Evolutionary conservation across 2,329 filamentous ascomycete species (phyloP).

Genomic region (Cladosporium sphaerospermum): DNA sequence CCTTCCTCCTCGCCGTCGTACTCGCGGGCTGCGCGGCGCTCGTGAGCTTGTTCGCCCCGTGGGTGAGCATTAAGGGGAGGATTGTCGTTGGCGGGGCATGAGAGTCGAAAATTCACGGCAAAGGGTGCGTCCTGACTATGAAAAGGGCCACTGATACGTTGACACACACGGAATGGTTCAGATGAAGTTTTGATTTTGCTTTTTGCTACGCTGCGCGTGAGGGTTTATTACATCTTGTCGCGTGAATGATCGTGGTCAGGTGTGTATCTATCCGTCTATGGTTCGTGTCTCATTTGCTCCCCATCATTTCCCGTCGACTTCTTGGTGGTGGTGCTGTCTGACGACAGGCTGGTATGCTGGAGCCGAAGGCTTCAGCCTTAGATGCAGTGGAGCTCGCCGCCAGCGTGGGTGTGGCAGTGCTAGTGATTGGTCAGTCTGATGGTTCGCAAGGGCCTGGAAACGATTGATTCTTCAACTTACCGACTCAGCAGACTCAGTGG

Average conservation of each 20-base stretch:
- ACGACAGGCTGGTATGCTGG: not conserved
- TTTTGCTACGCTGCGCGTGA: not conserved
- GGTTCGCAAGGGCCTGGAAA: too few relatives aligned
- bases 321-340: not conserved
- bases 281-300: constrained; percentile 2
- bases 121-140: too few relatives aligned
- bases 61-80: constrained; percentile 11
- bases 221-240: too few relatives aligned
- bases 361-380: not conserved
- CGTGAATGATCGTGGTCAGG: not conserved
- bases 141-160: too few relatives aligned
- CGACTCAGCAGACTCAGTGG: constrained; percentile 60
- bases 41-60: constrained; percentile 1
- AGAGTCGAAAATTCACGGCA: not conserved
- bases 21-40: constrained; percentile 6
- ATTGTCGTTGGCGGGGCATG: not conserved
- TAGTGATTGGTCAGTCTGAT: constrained; percentile 17
- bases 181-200: not conserved
- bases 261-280: not conserved
- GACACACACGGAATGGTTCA: too few relatives aligned
- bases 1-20: constrained; percentile 6
- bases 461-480: not conserved
- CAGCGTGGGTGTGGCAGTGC: constrained; percentile 25
- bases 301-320: not conserved
- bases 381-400: constrained; percentile 23